Evolutionary conservation across 2,329 filamentous ascomycete genomes (phyloP).

Genomic region (Chaetomium sp.): DNA sequence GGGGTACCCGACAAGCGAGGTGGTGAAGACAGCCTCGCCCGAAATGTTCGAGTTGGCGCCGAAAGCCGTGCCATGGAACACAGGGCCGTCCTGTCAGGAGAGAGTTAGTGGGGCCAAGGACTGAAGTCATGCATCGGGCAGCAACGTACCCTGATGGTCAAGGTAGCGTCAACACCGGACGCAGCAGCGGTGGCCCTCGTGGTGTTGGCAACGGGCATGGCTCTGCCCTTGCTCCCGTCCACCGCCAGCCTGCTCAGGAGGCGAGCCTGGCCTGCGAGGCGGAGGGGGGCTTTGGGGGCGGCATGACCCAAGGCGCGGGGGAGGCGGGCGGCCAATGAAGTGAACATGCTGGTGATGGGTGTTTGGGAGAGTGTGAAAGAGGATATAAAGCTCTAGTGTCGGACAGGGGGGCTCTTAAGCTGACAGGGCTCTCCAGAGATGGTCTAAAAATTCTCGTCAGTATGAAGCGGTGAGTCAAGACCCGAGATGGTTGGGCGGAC

Average conservation of each 20-base stretch:
- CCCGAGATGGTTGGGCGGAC: conserved; percentile 49
- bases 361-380: conserved; percentile 30
- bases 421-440: conserved; percentile 56
- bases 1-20: conserved; percentile 94
- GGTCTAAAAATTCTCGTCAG: conserved; percentile 48
- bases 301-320: conserved; percentile 55
- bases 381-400: conserved; percentile 31
- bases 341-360: conserved; percentile 56
- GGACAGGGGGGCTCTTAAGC: conserved; percentile 45
- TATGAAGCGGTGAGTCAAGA: conserved; percentile 49
- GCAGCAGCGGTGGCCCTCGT: conserved; percentile 65
- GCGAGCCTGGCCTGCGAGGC: conserved; percentile 42
- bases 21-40: conserved; percentile 98
- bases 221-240: conserved; percentile 68
- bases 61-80: conserved; percentile 95
- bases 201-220: conserved; percentile 61
- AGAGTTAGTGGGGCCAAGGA: conserved; percentile 36
- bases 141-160: conserved; percentile 79
- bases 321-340: conserved; percentile 56
- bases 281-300: conserved; percentile 43
- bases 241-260: conserved; percentile 53
- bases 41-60: conserved; percentile 96
- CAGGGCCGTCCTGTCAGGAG: conserved; percentile 73
- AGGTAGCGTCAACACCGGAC: conserved; percentile 78
- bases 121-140: neutral